Evolutionary conservation across 2,329 filamentous ascomycete species (phyloP).

Genomic region (Pseudogymnoascus sp.): DNA sequence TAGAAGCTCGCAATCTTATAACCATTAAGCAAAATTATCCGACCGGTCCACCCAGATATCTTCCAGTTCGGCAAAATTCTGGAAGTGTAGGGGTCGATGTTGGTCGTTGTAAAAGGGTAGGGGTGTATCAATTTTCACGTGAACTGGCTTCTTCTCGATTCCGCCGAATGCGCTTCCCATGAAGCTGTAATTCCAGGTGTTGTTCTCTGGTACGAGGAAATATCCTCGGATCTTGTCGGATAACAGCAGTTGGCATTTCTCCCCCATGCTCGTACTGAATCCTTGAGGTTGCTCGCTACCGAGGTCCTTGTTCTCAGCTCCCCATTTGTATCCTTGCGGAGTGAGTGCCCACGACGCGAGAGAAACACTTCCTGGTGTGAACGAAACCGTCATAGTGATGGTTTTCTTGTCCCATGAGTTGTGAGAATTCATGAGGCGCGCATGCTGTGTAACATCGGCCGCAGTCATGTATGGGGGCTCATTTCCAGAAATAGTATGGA

Average conservation of each 20-base stretch:
- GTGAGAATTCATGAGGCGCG: slow-evolving; percentile 81
- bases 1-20: slow-evolving; percentile 4
- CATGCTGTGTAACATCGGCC: slow-evolving; percentile 88
- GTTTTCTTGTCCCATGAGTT: slow-evolving; percentile 77
- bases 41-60: slow-evolving; percentile 91
- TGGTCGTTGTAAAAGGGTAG: slow-evolving; percentile 84
- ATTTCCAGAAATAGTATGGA: slow-evolving; percentile 91
- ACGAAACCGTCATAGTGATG: slow-evolving; percentile 89
- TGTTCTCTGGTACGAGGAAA: slow-evolving; percentile 88
- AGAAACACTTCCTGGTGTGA: slow-evolving; percentile 94
- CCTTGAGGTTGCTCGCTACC: slow-evolving; percentile 90
- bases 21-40: slow-evolving; percentile 79
- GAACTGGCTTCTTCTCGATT: slow-evolving; percentile 83
- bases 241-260: slow-evolving; percentile 89
- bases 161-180: slow-evolving; percentile 84
- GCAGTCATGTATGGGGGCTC: slow-evolving; percentile 96
- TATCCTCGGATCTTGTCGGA: slow-evolving; percentile 92
- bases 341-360: slow-evolving; percentile 90
- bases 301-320: slow-evolving; percentile 88
- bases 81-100: slow-evolving; percentile 91
- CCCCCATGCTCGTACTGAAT: slow-evolving; percentile 85
- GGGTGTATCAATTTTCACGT: slow-evolving; percentile 91
- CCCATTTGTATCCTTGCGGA: slow-evolving; percentile 92
- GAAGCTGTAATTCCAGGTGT: slow-evolving; percentile 97
- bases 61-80: slow-evolving; percentile 94